These are phyloP conservation scores for Crithidia mellificae DNA, from an alignment of 208 protist species.

Conservation along the genomic window DNA sequence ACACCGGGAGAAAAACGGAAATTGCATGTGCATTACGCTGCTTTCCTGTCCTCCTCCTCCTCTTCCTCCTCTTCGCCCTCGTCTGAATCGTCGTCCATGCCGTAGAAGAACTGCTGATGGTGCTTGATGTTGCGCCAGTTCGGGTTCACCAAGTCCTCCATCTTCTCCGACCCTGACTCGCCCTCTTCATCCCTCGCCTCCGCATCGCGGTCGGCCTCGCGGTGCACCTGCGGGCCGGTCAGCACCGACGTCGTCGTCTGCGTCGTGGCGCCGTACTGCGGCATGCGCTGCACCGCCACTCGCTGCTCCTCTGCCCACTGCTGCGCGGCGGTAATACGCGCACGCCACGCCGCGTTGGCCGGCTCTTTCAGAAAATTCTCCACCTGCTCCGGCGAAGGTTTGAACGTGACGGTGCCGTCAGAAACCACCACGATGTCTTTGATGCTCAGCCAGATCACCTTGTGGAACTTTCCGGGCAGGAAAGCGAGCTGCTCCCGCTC, in stretches of 20 bases:
- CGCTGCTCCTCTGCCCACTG: slow-evolving; percentile 36
- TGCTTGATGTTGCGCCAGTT: slow-evolving; percentile 81
- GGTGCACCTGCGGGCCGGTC: slow-evolving; percentile 23
- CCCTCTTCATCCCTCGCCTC: neutral
- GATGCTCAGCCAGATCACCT: slow-evolving; percentile 85
- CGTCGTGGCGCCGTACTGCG: slow-evolving; percentile 41
- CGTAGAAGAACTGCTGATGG: slow-evolving; percentile 75
- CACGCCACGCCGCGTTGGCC: slow-evolving; percentile 39
- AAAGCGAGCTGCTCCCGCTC: slow-evolving; percentile 50
- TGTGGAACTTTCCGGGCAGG: slow-evolving; percentile 86
- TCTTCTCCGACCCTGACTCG: slow-evolving; percentile 17
- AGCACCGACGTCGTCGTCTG: slow-evolving; percentile 67
- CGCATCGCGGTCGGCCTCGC: neutral
- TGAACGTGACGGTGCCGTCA: slow-evolving; percentile 60
- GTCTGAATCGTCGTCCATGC: slow-evolving; percentile 51
- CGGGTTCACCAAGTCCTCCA: slow-evolving; percentile 53
- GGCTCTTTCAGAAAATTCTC: slow-evolving; percentile 57
- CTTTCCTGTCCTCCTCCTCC: neutral
- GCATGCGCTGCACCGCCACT: slow-evolving; percentile 50
- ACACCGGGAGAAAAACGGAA: slow-evolving; percentile 9
- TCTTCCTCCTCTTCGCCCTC: slow-evolving; percentile 47
- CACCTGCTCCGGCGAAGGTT: slow-evolving; percentile 80
- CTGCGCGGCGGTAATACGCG: slow-evolving; percentile 47
- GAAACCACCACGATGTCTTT: slow-evolving; percentile 77
- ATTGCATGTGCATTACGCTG: neutral